Percentiles rank a stretch among this genome's conserved stretches.
Conservation (phyloP, 768 basidiomycete genomes). For the Suillus occidentalis region DNA sequence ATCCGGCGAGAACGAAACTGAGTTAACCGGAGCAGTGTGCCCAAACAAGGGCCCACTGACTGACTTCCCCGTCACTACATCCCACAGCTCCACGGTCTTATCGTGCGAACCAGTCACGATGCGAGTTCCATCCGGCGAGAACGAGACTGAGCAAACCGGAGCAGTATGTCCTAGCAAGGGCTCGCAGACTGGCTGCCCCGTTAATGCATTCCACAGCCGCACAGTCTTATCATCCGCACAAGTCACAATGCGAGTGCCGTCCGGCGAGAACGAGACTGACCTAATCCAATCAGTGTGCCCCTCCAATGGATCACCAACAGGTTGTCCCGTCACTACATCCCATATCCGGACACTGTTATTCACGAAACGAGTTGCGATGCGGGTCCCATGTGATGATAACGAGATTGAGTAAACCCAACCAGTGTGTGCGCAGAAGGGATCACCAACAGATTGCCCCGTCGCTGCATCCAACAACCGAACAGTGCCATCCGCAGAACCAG, state of each 20-base stretch:
- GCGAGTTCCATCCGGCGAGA: conserved; percentile 11
- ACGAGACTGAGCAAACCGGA: conserved; percentile 1
- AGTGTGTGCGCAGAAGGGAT: background rate
- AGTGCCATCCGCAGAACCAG: background rate
- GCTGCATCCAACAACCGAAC: background rate
- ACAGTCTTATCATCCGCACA: conserved; percentile 1
- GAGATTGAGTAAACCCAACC: background rate
- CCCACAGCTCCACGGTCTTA: conserved; percentile 19
- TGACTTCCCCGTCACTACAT: conserved; percentile 11
- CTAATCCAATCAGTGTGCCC: background rate
- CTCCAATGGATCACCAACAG: background rate
- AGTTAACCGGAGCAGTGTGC: conserved; percentile 2
- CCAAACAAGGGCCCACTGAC: conserved; percentile 5
- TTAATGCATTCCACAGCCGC: conserved; percentile 4
- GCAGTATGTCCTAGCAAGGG: conserved; percentile 4
- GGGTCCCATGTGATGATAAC: background rate
- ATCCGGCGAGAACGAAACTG: conserved; percentile 17
- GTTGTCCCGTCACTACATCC: background rate
- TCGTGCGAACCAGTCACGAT: conserved; percentile 21
- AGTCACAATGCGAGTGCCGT: conserved; percentile 8
- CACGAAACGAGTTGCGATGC: background rate
- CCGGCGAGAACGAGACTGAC: conserved; percentile 10
- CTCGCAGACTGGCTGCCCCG: conserved; percentile 3
- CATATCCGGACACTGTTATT: background rate
- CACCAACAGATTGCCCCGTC: background rate